Evolutionary conservation across 108 stramenopile species (phyloP), one percentile per base, ranked within the genome.

Genomic region (Skeletonema marinoi): DNA sequence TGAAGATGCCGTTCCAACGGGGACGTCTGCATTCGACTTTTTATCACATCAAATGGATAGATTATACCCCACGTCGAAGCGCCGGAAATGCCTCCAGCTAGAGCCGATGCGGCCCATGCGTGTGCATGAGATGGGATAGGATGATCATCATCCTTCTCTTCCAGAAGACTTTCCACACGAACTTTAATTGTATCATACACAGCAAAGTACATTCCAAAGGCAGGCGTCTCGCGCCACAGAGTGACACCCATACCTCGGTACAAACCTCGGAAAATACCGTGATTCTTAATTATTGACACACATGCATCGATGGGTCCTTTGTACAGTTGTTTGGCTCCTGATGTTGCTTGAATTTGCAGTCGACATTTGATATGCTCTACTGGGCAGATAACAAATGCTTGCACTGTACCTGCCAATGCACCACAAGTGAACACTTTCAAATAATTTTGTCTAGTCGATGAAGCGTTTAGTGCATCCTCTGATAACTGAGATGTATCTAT

Each of bases 281-380:
- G 84, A 38, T 74, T 68, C 17, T 62, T 56, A 3, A 89, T 36
- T 46, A 95, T 92, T 14, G 77, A 70, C n/a, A 68, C 25, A 14
- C 71, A 61, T 3, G 86, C 86, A 65, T 90, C 84, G 6, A 87
- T 29, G 11, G 91, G 89, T 21, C 91, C 88, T 63, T 64, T 78
- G 74, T 86, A 90, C 12, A 79, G 6, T 69, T 62, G 64, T 64
- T 71, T 58, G 29, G 74, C 29, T 51, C 32, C 17, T 30, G 66
- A 3, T 3, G 75, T 67, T 41, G 66, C 65, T 60, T 92, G 81
- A 46, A 91, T 77, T 85, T 98, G 98, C 65, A 98, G 74, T 65
- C 96, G 87, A 78, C 94, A 93, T 73, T 98, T 98, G 82, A 98
- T 73, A 65, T 96, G 94, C 71, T 98, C 98, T 79, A 91, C 92